phyloP scores from a whole-genome alignment of 305 asterid genomes.

The Salvia sclarea region DNA sequence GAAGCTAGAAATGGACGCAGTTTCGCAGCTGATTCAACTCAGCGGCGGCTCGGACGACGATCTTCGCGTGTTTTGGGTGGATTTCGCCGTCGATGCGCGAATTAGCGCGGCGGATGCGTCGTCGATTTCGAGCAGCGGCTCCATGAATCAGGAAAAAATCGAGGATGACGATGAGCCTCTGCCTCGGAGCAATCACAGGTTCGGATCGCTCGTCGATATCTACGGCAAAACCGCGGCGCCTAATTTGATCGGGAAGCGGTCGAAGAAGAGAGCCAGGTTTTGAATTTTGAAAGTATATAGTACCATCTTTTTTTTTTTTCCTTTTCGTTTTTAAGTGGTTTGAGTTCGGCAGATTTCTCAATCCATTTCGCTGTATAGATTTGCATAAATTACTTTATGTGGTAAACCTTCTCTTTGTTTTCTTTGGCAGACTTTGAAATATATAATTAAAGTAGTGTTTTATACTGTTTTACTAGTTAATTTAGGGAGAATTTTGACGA shows the following conservation, averaged over 20 bases:
- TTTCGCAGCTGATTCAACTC: conserved; percentile 47
- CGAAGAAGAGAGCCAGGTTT: conserved; percentile 37
- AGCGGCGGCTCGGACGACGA: conserved; percentile 36
- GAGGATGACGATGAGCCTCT: conserved; percentile 35
- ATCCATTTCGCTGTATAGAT: background rate
- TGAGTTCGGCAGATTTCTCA: background rate
- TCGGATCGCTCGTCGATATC: conserved; percentile 40
- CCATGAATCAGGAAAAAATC: background rate
- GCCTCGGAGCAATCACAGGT: conserved; percentile 36
- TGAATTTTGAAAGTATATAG: background rate
- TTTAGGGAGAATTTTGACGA: background rate
- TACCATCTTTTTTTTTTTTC: background rate
- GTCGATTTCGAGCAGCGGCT: conserved; percentile 30
- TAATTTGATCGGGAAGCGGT: background rate
- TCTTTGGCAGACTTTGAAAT: background rate
- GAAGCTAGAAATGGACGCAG: conserved; percentile 47
- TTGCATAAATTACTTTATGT: background rate
- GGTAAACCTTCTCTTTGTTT: background rate
- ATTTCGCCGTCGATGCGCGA: conserved; percentile 31
- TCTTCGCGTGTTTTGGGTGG: conserved; percentile 26
- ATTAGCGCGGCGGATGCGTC: conserved; percentile 24
- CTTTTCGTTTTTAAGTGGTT: background rate
- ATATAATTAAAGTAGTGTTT: background rate
- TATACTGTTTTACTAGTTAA: background rate
- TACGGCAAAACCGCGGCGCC: conserved; percentile 28